Evolutionary conservation across 202 grass and related monocot genomes (phyloP).

Genomic region (Musa balbisiana): DNA sequence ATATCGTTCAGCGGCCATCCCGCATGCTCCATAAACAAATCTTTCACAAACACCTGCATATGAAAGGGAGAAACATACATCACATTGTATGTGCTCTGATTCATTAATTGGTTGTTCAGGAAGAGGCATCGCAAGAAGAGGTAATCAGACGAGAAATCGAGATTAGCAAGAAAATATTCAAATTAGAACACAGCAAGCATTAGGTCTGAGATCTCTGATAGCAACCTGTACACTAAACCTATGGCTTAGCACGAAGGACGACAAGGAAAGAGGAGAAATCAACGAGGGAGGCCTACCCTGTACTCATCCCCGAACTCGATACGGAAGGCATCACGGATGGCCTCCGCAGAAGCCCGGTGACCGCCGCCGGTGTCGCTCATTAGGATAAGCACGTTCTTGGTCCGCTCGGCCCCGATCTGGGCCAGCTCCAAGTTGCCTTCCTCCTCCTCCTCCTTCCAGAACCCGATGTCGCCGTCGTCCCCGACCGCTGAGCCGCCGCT

Average conservation of each 20-base stretch:
- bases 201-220: neutral
- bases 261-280: neutral
- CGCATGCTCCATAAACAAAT: neutral
- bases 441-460: neutral
- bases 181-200: neutral
- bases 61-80: neutral
- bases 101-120: neutral
- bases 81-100: neutral
- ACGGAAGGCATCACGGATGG: neutral
- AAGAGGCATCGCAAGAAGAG: too few relatives aligned
- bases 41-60: neutral
- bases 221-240: neutral
- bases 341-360: constrained; percentile 1
- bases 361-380: constrained; percentile 1
- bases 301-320: neutral
- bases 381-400: neutral
- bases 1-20: neutral
- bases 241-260: neutral
- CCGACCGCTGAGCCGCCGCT: neutral
- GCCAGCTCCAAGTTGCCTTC: neutral
- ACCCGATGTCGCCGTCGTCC: neutral
- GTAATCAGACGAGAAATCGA: too few relatives aligned
- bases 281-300: neutral
- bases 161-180: too few relatives aligned
- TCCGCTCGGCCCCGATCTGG: neutral